Percentiles rank a stretch among this genome's conserved stretches.
Conservation (phyloP, 352 stramenopile species). For the Phytophthora boehmeriae region DNA sequence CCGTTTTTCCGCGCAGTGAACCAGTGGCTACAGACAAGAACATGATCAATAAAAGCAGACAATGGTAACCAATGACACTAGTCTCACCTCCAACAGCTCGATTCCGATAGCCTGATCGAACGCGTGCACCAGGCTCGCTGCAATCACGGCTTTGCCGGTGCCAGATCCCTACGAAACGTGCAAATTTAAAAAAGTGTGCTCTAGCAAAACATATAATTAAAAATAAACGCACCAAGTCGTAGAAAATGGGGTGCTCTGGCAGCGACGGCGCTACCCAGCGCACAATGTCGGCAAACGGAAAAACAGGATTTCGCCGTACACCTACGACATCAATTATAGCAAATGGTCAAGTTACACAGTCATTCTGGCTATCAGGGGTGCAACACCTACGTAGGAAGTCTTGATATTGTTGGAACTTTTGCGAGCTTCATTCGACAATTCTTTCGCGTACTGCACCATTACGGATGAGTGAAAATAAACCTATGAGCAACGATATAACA, state of each 20-base stretch:
- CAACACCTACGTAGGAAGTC: constrained; percentile 65
- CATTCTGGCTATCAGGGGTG: not conserved
- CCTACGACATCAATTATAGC: constrained; percentile 35
- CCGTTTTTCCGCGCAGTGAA: constrained; percentile 79
- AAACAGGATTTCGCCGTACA: constrained; percentile 87
- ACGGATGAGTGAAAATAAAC: constrained; percentile 10
- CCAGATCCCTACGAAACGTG: constrained; percentile 63
- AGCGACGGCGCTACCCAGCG: constrained; percentile 65
- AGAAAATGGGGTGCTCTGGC: constrained; percentile 78
- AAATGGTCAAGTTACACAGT: too few relatives aligned
- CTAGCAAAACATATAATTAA: constrained; percentile 1
- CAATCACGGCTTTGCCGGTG: constrained; percentile 81
- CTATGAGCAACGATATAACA: not conserved
- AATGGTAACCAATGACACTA: not conserved
- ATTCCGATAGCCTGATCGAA: constrained; percentile 88
- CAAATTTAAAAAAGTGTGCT: not conserved
- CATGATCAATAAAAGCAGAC: not conserved
- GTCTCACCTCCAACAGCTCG: constrained; percentile 65
- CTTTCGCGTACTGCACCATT: constrained; percentile 72
- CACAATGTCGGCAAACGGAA: constrained; percentile 85
- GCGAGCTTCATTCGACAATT: constrained; percentile 78
- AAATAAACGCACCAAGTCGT: constrained; percentile 77
- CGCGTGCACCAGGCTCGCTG: constrained; percentile 74
- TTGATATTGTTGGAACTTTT: constrained; percentile 84
- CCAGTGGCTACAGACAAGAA: constrained; percentile 50